These are phyloP conservation scores for Schrenkiella parvula DNA, from an alignment of 345 rosid species.

Conservation along the genomic window DNA sequence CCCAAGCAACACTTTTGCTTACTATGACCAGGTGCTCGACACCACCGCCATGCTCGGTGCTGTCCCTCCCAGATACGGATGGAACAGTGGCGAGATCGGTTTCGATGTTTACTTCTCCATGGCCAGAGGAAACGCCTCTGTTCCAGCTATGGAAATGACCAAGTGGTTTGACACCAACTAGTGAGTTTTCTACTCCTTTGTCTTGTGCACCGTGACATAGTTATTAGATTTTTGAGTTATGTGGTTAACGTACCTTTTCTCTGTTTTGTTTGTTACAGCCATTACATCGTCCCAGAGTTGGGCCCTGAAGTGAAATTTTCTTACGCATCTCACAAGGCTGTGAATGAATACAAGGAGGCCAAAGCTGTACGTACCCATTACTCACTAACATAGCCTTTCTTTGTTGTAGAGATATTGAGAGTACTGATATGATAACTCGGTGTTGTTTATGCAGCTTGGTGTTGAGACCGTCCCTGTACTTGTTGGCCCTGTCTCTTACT, in stretches of 20 bases:
- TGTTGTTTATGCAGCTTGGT: constrained; percentile 63
- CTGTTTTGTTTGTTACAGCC: constrained; percentile 48
- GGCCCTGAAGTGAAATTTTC: constrained; percentile 88
- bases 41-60: constrained; percentile 95
- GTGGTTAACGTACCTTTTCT: neutral
- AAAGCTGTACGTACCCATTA: constrained; percentile 59
- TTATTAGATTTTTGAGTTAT: neutral
- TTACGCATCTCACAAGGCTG: constrained; percentile 97
- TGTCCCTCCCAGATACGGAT: constrained; percentile 84
- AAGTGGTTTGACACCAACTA: constrained; percentile 99
- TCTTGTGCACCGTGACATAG: neutral
- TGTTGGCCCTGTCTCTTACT: constrained; percentile 91
- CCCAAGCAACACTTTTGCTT: constrained; percentile 95
- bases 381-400: neutral
- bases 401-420: neutral
- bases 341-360: constrained; percentile 90
- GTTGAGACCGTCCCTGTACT: constrained; percentile 85
- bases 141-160: constrained; percentile 99
- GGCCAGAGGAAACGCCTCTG: constrained; percentile 98
- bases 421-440: constrained; percentile 10
- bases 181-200: constrained; percentile 50
- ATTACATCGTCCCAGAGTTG: constrained; percentile 94
- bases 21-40: constrained; percentile 89
- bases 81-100: constrained; percentile 84
- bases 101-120: constrained; percentile 81